Evolutionary conservation across 257 asterid genomes (phyloP), one percentile per base, ranked within the genome.

Genomic region (Salvia miltiorrhiza): DNA sequence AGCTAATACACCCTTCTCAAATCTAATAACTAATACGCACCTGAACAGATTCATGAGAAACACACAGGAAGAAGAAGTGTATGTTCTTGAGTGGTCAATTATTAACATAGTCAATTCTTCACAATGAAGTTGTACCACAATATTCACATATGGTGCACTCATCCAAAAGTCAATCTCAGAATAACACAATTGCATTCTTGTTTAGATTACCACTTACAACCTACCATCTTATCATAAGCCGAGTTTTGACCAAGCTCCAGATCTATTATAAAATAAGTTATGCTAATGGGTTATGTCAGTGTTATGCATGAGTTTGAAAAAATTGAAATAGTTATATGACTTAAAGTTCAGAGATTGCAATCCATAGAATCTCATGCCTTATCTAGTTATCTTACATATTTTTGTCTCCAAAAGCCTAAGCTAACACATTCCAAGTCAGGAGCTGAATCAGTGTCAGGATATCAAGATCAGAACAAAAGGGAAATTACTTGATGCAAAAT

Each of bases 401-500:
- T 35, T 45, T 30, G 48, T 41, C 47, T 20, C 58, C 19, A 63
- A 7, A 23, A 65, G 30, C 61, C 24, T 13, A 56, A 45, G 58
- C 44, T 35, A 14, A 9, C 47, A 67, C 5, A 19, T 67, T 33
- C 43, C 48, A 45, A 44, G 67, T 44, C 43, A 63, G 40, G 58
- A 43, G 26, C 43, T 32, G 52, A 49, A 60, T 50, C 65, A 17
- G 70, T 9, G 17, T 62, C 55, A 50, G 76, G 54, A 40, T 45
- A 53, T 69, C 65, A 28, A 23, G 47, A 44, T 54, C 7, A n/a
- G 68, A 52, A 71, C n/a, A 10, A 54, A 41, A 68, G 32, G 45
- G 39, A 69, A 63, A 9, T 59, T 66, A 55, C 16, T 37, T 21
- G 26, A 45, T 40, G 23, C 19, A 44, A 30, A 17, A 32, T 21